Base-by-base conservation (phyloP, 2,329 filamentous ascomycete species). In the Talaromyces sp. region DNA sequence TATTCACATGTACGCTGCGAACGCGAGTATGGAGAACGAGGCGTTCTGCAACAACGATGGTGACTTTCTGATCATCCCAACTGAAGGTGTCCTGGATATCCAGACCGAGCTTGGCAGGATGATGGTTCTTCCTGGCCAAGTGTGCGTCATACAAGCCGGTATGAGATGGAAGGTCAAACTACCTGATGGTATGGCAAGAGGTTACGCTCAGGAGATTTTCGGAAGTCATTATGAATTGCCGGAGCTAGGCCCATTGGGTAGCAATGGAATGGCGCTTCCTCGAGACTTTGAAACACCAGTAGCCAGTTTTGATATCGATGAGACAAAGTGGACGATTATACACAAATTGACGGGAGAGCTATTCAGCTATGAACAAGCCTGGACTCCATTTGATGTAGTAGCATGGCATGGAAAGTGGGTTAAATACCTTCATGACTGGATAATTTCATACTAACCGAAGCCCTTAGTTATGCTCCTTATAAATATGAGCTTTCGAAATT, bases 301-400 rank as follows among this genome's bases (percentile, higher is more conserved):
- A 9, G 87, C 87, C 0, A 72, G 74, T 64, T 85, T 83, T 68
- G 80, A 83, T 8, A 25, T 37, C 60, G 81, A 83, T 70, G 76
- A 83, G 19, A 22, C 58, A 49, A 61, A 47, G n/a, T 61, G 58
- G 58, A 61, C 41, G 9, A 22, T 61, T 7, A 33, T 35, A 19
- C 25, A 47, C 82, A 89, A 89, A 69, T 82, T 88, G 60, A 80
- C 80, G 0, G 86, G 86, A 1, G 78, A 81, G 27, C 81, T 88
- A 17, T 88, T 86, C 69, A 76, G 77, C 6, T 84, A 82, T 61
- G 79, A 80, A 39, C 87, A 89, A 71, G 78, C 76, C n/a, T 86
- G 89, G 71, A 86, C 83, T 1, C 87, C 87, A 0, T 90, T 89
- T 71, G 87, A 89, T 68, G 87, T 89, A 1, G 85, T 89, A 0